phyloP scores from a whole-genome alignment of 1,284 basidiomycete species.

The Marasmius fiardii region DNA sequence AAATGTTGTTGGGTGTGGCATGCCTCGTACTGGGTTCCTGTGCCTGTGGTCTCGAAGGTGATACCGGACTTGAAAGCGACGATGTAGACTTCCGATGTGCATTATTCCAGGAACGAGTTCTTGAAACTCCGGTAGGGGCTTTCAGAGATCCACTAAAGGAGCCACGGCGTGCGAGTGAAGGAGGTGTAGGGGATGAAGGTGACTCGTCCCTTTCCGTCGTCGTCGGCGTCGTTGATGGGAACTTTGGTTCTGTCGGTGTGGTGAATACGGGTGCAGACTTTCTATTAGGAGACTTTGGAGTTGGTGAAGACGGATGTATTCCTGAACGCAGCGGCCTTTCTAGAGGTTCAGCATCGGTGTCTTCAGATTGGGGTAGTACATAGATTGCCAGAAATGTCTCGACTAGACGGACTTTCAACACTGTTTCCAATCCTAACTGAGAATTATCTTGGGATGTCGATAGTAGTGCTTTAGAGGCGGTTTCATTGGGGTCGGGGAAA shows the following conservation, averaged over 20 bases:
- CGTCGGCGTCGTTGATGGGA: too few species aligned
- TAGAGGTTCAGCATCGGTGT: conserved; percentile 11
- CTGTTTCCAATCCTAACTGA: conserved; percentile 61
- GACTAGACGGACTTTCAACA: conserved; percentile 71
- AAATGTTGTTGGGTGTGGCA: too few species aligned
- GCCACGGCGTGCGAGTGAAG: neutral
- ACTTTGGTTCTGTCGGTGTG: neutral
- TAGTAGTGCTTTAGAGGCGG: conserved; percentile 26
- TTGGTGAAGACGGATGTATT: too few species aligned
- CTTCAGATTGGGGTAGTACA: conserved; percentile 20
- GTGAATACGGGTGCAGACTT: too few species aligned
- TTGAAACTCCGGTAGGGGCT: neutral
- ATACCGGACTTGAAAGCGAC: neutral
- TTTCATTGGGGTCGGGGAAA: conserved; percentile 13
- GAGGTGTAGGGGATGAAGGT: too few species aligned
- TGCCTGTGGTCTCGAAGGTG: neutral
- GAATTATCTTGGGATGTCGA: conserved; percentile 54
- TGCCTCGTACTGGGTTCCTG: neutral
- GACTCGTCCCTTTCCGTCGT: too few species aligned
- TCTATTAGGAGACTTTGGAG: too few species aligned
- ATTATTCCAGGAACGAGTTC: neutral
- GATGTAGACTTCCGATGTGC: neutral
- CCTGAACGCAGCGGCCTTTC: too few species aligned
- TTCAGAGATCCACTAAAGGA: neutral
- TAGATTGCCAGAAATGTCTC: conserved; percentile 72